Percentiles rank a stretch among this genome's conserved stretches.
phyloP scores from a whole-genome alignment of 2,329 filamentous ascomycete species.

The Pleochaeta shiraiana region DNA sequence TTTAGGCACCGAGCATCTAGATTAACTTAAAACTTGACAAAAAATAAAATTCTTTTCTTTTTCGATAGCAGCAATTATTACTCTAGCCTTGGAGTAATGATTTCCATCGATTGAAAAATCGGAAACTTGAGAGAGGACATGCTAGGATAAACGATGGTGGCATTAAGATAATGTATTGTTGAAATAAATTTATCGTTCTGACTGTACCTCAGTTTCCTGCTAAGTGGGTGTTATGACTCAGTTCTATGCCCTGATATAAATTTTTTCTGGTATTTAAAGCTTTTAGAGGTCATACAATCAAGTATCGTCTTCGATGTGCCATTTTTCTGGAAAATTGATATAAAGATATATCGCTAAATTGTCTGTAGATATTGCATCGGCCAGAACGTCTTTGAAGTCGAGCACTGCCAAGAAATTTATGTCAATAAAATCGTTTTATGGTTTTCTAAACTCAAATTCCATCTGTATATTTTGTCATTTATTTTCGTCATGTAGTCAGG shows the following conservation, averaged over 20 bases:
- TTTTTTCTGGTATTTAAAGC: neutral
- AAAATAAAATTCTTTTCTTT: too few species aligned
- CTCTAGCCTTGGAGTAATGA: too few species aligned
- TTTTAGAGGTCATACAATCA: neutral
- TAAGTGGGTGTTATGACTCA: neutral
- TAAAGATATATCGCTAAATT: neutral
- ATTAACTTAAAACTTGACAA: too few species aligned
- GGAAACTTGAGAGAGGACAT: too few species aligned
- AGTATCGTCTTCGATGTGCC: neutral
- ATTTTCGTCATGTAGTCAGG: neutral
- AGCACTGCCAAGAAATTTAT: neutral
- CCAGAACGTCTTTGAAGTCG: neutral
- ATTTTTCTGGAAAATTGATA: neutral
- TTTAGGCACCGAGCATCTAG: too few species aligned
- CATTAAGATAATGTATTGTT: too few species aligned
- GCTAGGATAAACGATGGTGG: too few species aligned
- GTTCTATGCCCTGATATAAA: neutral
- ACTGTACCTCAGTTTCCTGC: neutral
- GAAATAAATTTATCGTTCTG: neutral
- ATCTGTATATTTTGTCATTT: neutral
- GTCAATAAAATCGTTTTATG: too few species aligned
- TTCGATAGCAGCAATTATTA: too few species aligned
- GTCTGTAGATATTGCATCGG: neutral
- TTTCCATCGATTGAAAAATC: too few species aligned
- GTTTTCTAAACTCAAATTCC: neutral